Base-by-base conservation (phyloP, 768 basidiomycete species). In the Pisolithus marmoratus region DNA sequence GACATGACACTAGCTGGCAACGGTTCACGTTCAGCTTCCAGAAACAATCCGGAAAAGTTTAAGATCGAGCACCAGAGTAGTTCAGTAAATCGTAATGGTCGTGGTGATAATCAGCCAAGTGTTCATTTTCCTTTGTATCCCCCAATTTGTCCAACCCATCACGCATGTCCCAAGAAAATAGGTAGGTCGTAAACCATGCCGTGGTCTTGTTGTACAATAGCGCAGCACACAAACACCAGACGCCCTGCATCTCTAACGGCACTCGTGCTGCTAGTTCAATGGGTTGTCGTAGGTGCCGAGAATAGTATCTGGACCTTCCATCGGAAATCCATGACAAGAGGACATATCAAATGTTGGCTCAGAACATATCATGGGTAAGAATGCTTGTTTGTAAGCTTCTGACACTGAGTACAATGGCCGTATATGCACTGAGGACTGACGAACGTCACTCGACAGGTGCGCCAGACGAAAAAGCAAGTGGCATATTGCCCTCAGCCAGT, bases 321-420 rank as follows among this genome's bases (percentile, higher is more conserved):
- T 14, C 57, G 51, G 58, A 88, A 85, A 11, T 73, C 70, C 1
- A 67, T 51, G 15, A 87, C 73, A 58, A 84, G 85, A 3, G 84
- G 79, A 55, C 76, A 79, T 4, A 74, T 84, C 84, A 48, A 19
- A 26, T 11, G n/a, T 26, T 23, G 52, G n/a, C 22, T 37, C 41
- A 46, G 20, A 37, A 38, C 57, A 54, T 48, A 38, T 50, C 47
- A 23, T 38, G 23, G 44, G 12, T 34, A n/a, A 40, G 27, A 22
- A 48, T 27, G 3, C 71, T 52, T 60, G 78, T 83, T 80, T 56
- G 68, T 79, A 47, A 85, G 61, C 38, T 77, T 70, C 63, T 87
- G 85, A 59, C 86, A 88, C n/a, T 76, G 63, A 4, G 81, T 81
- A 60, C 86, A 88, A 59, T 87, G 86, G 55, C 83, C 87, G 59